phyloP scores from a whole-genome alignment of 441 rosid genomes.

The Melastoma candidum region DNA sequence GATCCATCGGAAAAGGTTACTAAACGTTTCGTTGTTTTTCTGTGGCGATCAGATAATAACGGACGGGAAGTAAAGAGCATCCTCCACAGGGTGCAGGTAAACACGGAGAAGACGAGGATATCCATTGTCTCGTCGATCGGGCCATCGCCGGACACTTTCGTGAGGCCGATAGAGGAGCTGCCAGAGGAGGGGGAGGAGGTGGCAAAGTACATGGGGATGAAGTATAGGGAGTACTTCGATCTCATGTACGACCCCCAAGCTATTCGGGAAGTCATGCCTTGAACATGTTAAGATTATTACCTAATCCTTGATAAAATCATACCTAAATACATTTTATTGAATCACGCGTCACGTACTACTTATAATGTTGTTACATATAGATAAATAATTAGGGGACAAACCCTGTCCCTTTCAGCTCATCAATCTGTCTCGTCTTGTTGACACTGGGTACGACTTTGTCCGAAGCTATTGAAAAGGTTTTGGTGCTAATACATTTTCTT shows the following conservation, averaged over 20 bases:
- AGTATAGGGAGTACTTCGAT: constrained; percentile 9
- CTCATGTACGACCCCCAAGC: constrained; percentile 4
- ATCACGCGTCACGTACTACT: no score
- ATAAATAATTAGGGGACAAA: no score
- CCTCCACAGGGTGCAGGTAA: constrained; percentile 7
- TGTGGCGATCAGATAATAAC: constrained; percentile 5
- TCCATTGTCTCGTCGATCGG: constrained; percentile 7
- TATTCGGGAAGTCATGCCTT: constrained; percentile 2
- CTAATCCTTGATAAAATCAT: no score
- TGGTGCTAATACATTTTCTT: no score
- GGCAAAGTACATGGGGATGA: background rate
- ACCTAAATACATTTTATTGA: no score
- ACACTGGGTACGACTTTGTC: no score
- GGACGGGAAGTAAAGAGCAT: constrained; percentile 14
- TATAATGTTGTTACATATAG: no score
- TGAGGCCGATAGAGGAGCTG: background rate
- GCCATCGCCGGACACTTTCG: constrained; percentile 5
- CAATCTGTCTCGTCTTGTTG: no score
- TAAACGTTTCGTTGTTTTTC: background rate
- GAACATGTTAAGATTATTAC: constrained; percentile 1
- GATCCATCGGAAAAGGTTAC: background rate
- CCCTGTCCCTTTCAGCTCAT: no score
- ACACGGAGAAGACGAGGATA: constrained; percentile 8
- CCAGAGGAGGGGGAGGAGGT: background rate
- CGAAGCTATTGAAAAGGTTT: no score